These are phyloP conservation scores for Tuber indicum DNA, from an alignment of 495 filamentous ascomycete genomes.

Conservation along the genomic window DNA sequence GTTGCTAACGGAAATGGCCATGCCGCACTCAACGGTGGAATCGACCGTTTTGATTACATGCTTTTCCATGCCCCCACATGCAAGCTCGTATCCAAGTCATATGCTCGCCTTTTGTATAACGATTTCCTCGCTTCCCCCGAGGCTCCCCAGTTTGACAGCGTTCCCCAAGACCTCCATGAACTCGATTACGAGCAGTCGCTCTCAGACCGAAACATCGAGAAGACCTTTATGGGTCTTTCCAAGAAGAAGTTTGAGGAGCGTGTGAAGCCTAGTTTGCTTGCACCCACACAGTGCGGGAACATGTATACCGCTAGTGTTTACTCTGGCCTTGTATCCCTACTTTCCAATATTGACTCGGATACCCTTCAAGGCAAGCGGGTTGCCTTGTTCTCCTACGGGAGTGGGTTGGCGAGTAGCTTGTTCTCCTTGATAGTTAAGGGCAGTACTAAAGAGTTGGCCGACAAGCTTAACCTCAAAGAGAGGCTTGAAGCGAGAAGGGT, in stretches of 20 bases:
- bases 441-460: slow-evolving; percentile 64
- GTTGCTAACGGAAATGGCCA: slow-evolving; percentile 45
- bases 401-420: slow-evolving; percentile 80
- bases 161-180: slow-evolving; percentile 76
- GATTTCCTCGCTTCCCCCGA: slow-evolving; percentile 79
- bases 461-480: slow-evolving; percentile 73
- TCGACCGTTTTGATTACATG: slow-evolving; percentile 95
- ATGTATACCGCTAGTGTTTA: slow-evolving; percentile 98
- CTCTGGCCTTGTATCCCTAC: slow-evolving; percentile 68
- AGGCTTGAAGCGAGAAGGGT: slow-evolving; percentile 63
- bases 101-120: slow-evolving; percentile 91
- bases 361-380: slow-evolving; percentile 76
- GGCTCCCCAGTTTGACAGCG: slow-evolving; percentile 71
- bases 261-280: slow-evolving; percentile 74
- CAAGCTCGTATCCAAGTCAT: slow-evolving; percentile 95
- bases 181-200: slow-evolving; percentile 80
- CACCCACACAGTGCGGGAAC: slow-evolving; percentile 93
- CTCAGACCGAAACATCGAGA: slow-evolving; percentile 89
- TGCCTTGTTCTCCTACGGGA: slow-evolving; percentile 91
- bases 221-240: slow-evolving; percentile 87
- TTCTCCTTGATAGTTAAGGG: slow-evolving; percentile 81
- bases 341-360: slow-evolving; percentile 65
- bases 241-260: slow-evolving; percentile 94
- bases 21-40: slow-evolving; percentile 55
- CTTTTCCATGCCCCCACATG: slow-evolving; percentile 94